phyloP scores from a whole-genome alignment of 1,139 yeast species.

The Keqinozyma sinolaborantium region DNA sequence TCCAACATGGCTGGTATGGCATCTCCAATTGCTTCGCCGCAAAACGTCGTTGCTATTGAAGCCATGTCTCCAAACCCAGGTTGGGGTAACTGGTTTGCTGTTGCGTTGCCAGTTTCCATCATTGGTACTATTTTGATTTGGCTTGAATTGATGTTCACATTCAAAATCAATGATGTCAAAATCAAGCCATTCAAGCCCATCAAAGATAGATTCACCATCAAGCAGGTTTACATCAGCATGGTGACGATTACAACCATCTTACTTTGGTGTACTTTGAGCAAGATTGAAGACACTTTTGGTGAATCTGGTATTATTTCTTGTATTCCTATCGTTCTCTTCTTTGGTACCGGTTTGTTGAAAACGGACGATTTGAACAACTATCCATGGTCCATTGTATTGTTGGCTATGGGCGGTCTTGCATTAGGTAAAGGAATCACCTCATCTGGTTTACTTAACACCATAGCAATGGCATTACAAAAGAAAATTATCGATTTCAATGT shows the following conservation, averaged over 20 bases:
- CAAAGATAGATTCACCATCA: constrained; percentile 65
- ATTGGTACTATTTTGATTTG: constrained; percentile 65
- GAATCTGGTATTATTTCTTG: constrained; percentile 88
- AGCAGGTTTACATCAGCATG: constrained; percentile 64
- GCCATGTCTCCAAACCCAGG: constrained; percentile 88
- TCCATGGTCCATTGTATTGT: constrained; percentile 88
- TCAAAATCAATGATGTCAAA: constrained; percentile 50
- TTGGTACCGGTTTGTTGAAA: constrained; percentile 81
- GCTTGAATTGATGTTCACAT: constrained; percentile 64
- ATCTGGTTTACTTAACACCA: constrained; percentile 77
- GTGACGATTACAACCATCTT: constrained; percentile 71
- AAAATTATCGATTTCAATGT: constrained; percentile 59
- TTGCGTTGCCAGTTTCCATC: constrained; percentile 75
- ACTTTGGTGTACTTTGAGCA: constrained; percentile 77
- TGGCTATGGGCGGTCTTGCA: constrained; percentile 97
- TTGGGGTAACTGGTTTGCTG: constrained; percentile 93
- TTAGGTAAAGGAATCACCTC: constrained; percentile 89
- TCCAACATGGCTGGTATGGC: constrained; percentile 95
- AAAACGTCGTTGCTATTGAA: constrained; percentile 84
- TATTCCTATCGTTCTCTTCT: constrained; percentile 77
- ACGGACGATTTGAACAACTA: constrained; percentile 89
- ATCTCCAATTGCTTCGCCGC: constrained; percentile 95
- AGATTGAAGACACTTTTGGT: constrained; percentile 69
- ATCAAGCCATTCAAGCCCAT: constrained; percentile 59
- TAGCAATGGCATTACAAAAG: constrained; percentile 66